Percentiles rank a stretch among this genome's conserved stretches.
phyloP scores from a whole-genome alignment of 208 protist genomes.

The Acanthamoeba quina region DNA sequence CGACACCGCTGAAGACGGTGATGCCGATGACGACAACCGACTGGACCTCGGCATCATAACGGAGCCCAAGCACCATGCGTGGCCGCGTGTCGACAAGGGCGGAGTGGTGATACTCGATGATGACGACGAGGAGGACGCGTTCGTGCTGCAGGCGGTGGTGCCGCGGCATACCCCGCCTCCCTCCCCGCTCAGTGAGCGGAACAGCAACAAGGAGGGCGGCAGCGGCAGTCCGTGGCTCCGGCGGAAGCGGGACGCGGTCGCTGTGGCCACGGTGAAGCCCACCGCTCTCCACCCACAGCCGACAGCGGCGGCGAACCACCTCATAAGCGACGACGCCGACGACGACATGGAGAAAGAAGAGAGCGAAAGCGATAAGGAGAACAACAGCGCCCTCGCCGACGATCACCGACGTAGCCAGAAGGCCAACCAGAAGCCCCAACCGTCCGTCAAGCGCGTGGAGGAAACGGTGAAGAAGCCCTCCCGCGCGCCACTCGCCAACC shows the following conservation, averaged over 20 bases:
- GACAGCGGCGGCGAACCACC: not conserved
- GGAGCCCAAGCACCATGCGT: not conserved
- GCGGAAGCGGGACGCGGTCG: slow-evolving; percentile 6
- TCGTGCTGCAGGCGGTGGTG: not conserved
- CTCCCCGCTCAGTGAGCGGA: slow-evolving; percentile 6
- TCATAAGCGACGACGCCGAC: not conserved
- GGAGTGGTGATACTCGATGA: slow-evolving; percentile 26
- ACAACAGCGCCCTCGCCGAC: not conserved
- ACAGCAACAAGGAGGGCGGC: not conserved
- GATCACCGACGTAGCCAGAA: not conserved
- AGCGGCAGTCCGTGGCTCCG: slow-evolving; percentile 37
- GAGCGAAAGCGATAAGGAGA: slow-evolving; percentile 41
- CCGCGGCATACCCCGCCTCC: not conserved
- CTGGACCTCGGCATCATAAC: not conserved
- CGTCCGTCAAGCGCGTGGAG: not conserved
- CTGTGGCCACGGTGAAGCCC: not conserved
- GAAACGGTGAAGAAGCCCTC: not conserved
- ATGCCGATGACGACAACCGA: not conserved
- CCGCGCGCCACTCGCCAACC: not conserved
- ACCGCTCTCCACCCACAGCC: not conserved
- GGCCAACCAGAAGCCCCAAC: not conserved
- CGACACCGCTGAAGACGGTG: not conserved
- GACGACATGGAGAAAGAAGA: not conserved
- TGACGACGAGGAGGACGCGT: slow-evolving; percentile 2
- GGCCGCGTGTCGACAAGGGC: not conserved